Conservation (phyloP, 176 grass and related monocot species). For the Hsuehochloa calcarea region DNA sequence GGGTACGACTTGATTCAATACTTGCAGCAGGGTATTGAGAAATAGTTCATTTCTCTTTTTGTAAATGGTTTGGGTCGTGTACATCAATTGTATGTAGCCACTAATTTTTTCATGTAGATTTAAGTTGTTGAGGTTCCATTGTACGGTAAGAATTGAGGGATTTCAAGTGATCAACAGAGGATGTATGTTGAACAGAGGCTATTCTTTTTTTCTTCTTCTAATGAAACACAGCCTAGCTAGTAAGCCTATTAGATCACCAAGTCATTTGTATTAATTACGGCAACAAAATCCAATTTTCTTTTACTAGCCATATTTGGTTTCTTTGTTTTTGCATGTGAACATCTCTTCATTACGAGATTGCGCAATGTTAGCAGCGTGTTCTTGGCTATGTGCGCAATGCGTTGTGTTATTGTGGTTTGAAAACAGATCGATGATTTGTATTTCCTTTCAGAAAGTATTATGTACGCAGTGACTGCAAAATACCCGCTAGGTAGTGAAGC, state of each 20-base stretch:
- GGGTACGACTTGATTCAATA: constrained; percentile 99
- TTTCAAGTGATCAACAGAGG: neutral
- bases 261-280: constrained; percentile 20
- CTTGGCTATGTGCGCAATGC: neutral
- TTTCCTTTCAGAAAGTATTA: neutral
- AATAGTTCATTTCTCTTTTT: constrained; percentile 59
- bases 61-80: constrained; percentile 46
- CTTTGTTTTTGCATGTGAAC: neutral
- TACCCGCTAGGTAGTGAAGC: neutral
- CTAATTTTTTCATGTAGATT: constrained; percentile 40
- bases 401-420: neutral
- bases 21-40: constrained; percentile 97
- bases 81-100: constrained; percentile 54
- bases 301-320: neutral
- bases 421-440: neutral
- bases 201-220: neutral
- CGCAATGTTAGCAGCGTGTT: neutral
- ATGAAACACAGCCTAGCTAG: constrained; percentile 18
- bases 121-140: constrained; percentile 24
- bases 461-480: neutral
- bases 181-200: constrained; percentile 20
- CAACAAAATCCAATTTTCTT: constrained; percentile 4
- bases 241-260: constrained; percentile 15
- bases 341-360: neutral
- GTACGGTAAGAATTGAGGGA: constrained; percentile 20